Percentiles rank a stretch among this genome's conserved stretches.
Evolutionary conservation across 2,329 filamentous ascomycete genomes (phyloP).

Genomic region (Niveomyces coronatus): DNA sequence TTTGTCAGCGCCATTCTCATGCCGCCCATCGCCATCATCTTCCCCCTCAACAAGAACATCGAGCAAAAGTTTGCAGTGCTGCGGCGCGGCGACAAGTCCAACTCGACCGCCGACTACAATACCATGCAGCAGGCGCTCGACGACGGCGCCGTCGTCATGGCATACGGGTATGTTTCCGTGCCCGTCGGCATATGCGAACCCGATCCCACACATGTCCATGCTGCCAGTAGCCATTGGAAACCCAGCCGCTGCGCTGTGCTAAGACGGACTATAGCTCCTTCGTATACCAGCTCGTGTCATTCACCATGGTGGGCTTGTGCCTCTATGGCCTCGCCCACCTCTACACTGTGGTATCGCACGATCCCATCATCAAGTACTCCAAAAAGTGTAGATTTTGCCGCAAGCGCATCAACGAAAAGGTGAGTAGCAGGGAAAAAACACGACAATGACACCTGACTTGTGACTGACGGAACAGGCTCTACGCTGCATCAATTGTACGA

Average conservation of each 20-base stretch:
- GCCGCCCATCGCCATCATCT: constrained; percentile 56
- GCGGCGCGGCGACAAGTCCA: constrained; percentile 43
- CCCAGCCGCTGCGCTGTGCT: too few relatives aligned
- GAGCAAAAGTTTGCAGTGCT: constrained; percentile 65
- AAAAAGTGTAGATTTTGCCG: constrained; percentile 59
- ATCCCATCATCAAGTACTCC: constrained; percentile 61
- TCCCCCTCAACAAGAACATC: constrained; percentile 60
- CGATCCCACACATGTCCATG: neutral
- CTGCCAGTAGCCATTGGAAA: too few relatives aligned
- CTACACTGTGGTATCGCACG: constrained; percentile 51
- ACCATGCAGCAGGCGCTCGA: constrained; percentile 58
- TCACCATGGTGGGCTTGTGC: constrained; percentile 53
- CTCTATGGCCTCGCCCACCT: constrained; percentile 53
- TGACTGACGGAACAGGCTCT: constrained; percentile 25
- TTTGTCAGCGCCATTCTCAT: constrained; percentile 63
- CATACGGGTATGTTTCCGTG: constrained; percentile 47
- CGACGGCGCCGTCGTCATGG: constrained; percentile 62
- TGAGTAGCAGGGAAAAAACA: constrained; percentile 16
- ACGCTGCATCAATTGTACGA: constrained; percentile 40
- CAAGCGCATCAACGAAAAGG: constrained; percentile 53
- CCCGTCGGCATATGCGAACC: neutral
- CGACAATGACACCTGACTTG: too few relatives aligned
- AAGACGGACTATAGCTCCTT: constrained; percentile 35
- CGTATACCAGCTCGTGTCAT: constrained; percentile 54
- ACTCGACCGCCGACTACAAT: constrained; percentile 49